Conservation (phyloP, 1,139 yeast genomes). For the Sugiyamaella neomexicana region DNA sequence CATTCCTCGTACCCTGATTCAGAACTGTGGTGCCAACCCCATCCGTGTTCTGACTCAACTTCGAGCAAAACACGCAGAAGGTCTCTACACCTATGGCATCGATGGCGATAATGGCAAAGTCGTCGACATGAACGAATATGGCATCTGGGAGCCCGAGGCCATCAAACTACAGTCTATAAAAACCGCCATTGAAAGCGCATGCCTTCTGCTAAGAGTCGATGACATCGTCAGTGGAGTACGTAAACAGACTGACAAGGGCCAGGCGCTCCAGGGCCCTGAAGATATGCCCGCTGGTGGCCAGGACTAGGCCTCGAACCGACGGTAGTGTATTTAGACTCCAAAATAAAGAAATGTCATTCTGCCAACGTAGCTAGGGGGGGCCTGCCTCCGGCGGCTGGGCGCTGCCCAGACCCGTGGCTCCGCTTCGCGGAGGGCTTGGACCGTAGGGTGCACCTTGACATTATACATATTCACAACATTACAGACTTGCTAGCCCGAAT, state of each 20-base stretch:
- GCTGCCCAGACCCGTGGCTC: neutral
- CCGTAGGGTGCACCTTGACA: too few relatives aligned
- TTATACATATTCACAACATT: too few relatives aligned
- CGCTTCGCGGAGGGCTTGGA: neutral
- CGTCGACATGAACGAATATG: constrained; percentile 93
- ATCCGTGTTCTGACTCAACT: constrained; percentile 84
- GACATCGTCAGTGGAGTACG: constrained; percentile 97
- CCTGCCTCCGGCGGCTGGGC: neutral
- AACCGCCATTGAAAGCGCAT: constrained; percentile 96
- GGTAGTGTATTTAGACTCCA: neutral
- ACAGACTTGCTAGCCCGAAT: too few relatives aligned
- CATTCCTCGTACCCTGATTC: constrained; percentile 93
- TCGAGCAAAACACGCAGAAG: constrained; percentile 95
- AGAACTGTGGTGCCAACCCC: constrained; percentile 97
- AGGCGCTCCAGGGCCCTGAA: constrained; percentile 29
- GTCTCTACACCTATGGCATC: constrained; percentile 77
- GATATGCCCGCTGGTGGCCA: constrained; percentile 10
- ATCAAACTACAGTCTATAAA: constrained; percentile 95
- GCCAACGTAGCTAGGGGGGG: neutral
- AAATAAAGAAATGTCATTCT: neutral
- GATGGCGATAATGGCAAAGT: constrained; percentile 94
- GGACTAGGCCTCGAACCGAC: neutral
- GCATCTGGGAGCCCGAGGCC: constrained; percentile 99
- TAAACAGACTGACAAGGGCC: constrained; percentile 37
- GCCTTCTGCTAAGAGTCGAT: constrained; percentile 90